These are phyloP conservation scores for Biscogniauxia mediterranea DNA, from an alignment of 2,329 filamentous ascomycete species.

Conservation along the genomic window DNA sequence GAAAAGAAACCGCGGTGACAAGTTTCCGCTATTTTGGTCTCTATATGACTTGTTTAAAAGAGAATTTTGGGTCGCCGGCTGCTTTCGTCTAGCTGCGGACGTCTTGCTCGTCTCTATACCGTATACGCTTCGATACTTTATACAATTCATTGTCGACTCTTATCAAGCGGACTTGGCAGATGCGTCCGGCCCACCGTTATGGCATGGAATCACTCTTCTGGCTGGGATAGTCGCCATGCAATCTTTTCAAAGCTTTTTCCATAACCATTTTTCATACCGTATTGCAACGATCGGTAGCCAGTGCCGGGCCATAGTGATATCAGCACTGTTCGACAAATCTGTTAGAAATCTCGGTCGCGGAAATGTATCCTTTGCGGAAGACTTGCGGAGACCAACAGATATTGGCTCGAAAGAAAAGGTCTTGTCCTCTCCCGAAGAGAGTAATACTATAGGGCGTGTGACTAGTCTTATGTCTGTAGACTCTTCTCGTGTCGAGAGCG, in stretches of 20 bases:
- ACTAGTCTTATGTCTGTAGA: conserved; percentile 90
- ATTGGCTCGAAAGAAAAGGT: background rate
- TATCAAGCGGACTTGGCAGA: conserved; percentile 58
- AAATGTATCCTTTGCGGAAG: conserved; percentile 45
- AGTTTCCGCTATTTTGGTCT: conserved; percentile 70
- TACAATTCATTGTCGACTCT: conserved; percentile 74
- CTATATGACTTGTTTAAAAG: conserved; percentile 77
- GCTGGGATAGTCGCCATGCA: conserved; percentile 83
- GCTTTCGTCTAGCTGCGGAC: conserved; percentile 68
- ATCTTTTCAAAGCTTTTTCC: conserved; percentile 70
- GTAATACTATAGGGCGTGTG: conserved; percentile 81
- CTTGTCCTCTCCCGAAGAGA: conserved; percentile 38
- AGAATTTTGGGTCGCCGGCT: conserved; percentile 77
- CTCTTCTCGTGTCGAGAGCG: conserved; percentile 83
- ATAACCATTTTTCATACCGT: conserved; percentile 84
- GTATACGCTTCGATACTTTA: conserved; percentile 78
- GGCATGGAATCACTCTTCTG: conserved; percentile 73
- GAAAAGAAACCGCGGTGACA: conserved; percentile 61
- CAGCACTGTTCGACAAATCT: conserved; percentile 83
- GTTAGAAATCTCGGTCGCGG: conserved; percentile 74
- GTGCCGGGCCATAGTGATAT: conserved; percentile 72
- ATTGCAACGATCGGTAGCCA: conserved; percentile 86
- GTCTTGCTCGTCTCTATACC: conserved; percentile 75
- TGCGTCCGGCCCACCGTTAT: conserved; percentile 60
- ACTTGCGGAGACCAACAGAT: background rate